A percentile compares a stretch with the other conserved stretches of the same genome.
Evolutionary conservation across 2,329 filamentous ascomycete genomes (phyloP).

Genomic region (Acephala macrosclerotiorum): DNA sequence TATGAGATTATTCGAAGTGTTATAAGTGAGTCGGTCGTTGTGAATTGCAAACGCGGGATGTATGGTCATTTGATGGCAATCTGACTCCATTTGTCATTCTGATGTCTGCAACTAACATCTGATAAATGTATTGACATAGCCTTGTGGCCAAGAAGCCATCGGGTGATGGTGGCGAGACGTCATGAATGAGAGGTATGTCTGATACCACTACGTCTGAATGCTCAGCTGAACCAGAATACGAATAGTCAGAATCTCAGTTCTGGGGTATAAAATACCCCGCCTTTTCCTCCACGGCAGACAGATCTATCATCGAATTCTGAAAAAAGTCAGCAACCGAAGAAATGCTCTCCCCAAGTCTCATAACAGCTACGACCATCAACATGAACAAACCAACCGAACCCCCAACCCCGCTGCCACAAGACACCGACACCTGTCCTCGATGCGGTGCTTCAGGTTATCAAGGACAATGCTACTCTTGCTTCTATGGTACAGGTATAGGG

Average conservation of each 20-base stretch:
- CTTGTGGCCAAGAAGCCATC: slow-evolving; percentile 3
- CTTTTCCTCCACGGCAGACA: background rate
- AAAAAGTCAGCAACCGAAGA: background rate
- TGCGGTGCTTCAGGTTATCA: slow-evolving; percentile 1
- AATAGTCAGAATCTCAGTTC: too few relatives aligned
- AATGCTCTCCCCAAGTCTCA: background rate
- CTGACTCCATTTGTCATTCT: slow-evolving; percentile 5
- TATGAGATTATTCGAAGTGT: background rate
- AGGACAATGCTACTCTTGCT: slow-evolving; percentile 13
- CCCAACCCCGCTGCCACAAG: background rate
- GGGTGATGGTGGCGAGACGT: background rate
- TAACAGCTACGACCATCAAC: background rate
- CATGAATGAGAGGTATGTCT: background rate
- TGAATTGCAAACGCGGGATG: background rate
- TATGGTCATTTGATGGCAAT: background rate
- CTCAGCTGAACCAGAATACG: background rate
- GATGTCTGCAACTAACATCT: background rate
- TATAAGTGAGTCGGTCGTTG: slow-evolving; percentile 1
- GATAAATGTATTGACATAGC: background rate
- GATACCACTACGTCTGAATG: background rate
- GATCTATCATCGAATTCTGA: background rate
- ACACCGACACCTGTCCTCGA: slow-evolving; percentile 9
- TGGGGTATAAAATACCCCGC: background rate
- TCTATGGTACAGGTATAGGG: slow-evolving; percentile 3
- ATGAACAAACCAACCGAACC: background rate